These are phyloP conservation scores for Euphorbia celastroides DNA, from an alignment of 441 rosid genomes.

Conservation along the genomic window DNA sequence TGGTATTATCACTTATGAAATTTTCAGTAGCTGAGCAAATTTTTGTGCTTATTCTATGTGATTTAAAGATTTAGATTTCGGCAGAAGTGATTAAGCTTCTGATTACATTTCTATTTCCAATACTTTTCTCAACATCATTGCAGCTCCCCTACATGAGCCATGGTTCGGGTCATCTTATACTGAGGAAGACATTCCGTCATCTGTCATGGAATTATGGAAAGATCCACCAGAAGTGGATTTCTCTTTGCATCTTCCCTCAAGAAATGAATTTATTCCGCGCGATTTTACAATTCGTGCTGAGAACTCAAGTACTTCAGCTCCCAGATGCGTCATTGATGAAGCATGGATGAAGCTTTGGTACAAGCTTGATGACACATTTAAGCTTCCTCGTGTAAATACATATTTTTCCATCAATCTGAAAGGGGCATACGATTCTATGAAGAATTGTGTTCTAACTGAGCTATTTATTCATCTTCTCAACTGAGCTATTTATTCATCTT, in stretches of 20 bases:
- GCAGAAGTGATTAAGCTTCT: constrained; percentile 7
- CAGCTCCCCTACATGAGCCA: constrained; percentile 73
- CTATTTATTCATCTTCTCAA: constrained; percentile 79
- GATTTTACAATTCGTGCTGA: constrained; percentile 73
- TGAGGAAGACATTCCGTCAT: constrained; percentile 67
- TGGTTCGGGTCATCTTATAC: constrained; percentile 80
- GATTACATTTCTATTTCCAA: constrained; percentile 9
- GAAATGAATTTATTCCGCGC: constrained; percentile 80
- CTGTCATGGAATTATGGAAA: constrained; percentile 71
- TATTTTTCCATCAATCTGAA: constrained; percentile 82
- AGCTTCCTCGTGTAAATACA: constrained; percentile 82
- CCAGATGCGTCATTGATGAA: constrained; percentile 69
- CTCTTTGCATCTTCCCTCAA: constrained; percentile 66
- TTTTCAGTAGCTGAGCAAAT: neutral
- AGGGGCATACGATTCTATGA: constrained; percentile 63
- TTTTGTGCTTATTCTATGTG: neutral
- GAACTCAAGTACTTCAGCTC: constrained; percentile 32
- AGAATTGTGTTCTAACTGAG: constrained; percentile 76
- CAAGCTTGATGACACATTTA: constrained; percentile 81
- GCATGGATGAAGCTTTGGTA: constrained; percentile 86
- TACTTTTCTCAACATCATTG: constrained; percentile 13
- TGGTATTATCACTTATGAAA: neutral
- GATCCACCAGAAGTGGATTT: constrained; percentile 70
- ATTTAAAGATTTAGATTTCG: neutral
- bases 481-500: constrained; percentile 81